phyloP scores from a whole-genome alignment of 768 basidiomycete genomes.

The Panellus pusillus region DNA sequence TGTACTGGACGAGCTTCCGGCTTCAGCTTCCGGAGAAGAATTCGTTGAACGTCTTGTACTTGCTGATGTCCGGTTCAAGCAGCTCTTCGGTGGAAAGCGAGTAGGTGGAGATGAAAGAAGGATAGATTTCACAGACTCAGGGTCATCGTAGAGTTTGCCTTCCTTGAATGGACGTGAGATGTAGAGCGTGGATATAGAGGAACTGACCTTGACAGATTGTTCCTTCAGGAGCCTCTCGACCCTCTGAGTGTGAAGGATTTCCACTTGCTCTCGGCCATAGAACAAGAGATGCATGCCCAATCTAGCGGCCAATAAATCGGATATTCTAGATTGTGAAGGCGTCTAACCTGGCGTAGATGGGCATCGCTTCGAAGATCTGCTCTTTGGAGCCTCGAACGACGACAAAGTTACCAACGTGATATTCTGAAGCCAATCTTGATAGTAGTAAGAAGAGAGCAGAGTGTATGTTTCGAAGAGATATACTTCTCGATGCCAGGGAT shows the following conservation, averaged over 20 bases:
- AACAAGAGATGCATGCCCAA: conserved; percentile 80
- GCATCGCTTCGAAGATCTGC: conserved; percentile 73
- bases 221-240: conserved; percentile 54
- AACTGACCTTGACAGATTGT: conserved; percentile 51
- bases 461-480: not conserved
- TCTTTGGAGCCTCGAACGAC: conserved; percentile 45
- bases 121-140: conserved; percentile 51
- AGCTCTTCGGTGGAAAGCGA: conserved; percentile 58
- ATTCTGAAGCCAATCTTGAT: conserved; percentile 39
- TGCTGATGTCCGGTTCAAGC: conserved; percentile 56
- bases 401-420: conserved; percentile 64
- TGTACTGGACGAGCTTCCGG: conserved; percentile 62
- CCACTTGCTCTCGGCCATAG: conserved; percentile 51
- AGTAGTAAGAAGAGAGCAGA: not conserved
- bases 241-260: conserved; percentile 45
- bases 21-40: conserved; percentile 72
- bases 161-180: conserved; percentile 32
- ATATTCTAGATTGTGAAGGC: not conserved
- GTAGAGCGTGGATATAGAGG: not conserved
- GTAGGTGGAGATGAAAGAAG: conserved; percentile 58
- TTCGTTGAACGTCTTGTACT: conserved; percentile 73
- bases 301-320: conserved; percentile 22
- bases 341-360: conserved; percentile 55
- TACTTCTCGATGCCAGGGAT: conserved; percentile 55
- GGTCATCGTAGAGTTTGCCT: conserved; percentile 56